Evolutionary conservation across 1,284 basidiomycete species (phyloP).

Genomic region (Afroboletus lepidellus): DNA sequence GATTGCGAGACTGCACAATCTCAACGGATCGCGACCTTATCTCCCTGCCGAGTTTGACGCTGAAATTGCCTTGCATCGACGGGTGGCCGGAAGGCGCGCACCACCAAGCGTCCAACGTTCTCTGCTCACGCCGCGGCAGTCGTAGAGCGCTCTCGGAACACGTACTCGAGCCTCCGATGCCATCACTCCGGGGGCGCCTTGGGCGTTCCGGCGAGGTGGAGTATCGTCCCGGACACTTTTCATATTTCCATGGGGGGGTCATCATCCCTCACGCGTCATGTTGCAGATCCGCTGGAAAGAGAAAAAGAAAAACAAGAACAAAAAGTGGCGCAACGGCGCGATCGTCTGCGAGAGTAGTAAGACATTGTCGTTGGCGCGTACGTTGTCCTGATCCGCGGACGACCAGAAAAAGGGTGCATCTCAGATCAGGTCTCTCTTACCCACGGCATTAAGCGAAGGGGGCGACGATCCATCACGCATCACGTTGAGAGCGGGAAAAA

Average conservation of each 20-base stretch:
- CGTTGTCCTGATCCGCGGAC: constrained; percentile 29
- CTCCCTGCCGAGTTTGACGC: constrained; percentile 22
- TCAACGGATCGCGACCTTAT: constrained; percentile 35
- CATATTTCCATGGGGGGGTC: constrained; percentile 11
- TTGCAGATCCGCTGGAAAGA: constrained; percentile 17
- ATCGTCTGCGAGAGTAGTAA: constrained; percentile 4
- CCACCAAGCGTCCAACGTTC: constrained; percentile 28
- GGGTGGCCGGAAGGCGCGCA: constrained; percentile 20
- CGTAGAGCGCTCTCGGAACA: constrained; percentile 23
- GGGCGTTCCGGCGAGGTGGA: neutral
- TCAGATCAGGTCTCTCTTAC: constrained; percentile 17
- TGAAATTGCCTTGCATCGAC: constrained; percentile 14
- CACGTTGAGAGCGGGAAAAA: neutral
- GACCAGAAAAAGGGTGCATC: constrained; percentile 18
- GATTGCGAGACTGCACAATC: constrained; percentile 16
- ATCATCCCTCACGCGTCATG: neutral
- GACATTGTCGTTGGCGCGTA: constrained; percentile 1
- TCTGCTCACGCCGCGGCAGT: constrained; percentile 30
- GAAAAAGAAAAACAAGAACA: neutral
- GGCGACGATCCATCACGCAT: constrained; percentile 27
- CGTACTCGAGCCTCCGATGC: constrained; percentile 10
- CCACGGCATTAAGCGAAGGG: constrained; percentile 17
- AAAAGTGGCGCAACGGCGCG: neutral
- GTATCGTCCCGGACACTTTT: constrained; percentile 3
- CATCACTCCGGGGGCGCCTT: constrained; percentile 5